Evolutionary conservation across 768 basidiomycete species (phyloP), one percentile per base, ranked within the genome.

Genomic region (Cantharellus cinnabarinus): DNA sequence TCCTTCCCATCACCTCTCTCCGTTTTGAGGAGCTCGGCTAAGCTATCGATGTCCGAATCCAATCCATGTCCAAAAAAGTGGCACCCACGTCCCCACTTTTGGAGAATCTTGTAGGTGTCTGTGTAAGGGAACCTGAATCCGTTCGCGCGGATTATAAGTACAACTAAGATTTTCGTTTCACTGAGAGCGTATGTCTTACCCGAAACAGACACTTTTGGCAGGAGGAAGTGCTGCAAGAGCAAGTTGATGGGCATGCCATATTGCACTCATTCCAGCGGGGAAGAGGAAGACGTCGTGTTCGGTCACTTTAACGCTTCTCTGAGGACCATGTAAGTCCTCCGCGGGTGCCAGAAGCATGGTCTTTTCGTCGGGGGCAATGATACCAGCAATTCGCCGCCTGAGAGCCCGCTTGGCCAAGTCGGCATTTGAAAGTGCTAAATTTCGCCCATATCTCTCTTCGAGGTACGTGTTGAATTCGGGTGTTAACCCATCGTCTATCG

Each of bases 31-130:
- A 88, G 69, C 4, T 63, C 67, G 62, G 88, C 84, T 0, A 98
- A 74, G 64, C 60, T 41, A 35, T 83, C 80, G 20, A 95, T 77
- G 60, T 90, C 88, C 14, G 75, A 68, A 59, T 88, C 81, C 4
- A 82, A 69, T 0, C 93, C 93, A 61, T 78, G 73, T 3, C 90
- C 93, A 51, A 89, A 76, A 73, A 97, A 93, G 67, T 89, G 76
- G 63, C 82, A 89, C 1, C 94, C 94, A 2, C 87, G 88, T 1
- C 94, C 94, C 90, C 91, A 98, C 70, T 99, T 97, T 64, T 91
- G 75, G 2, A 98, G 74, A 44, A 93, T 78, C 69, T 97, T 97
- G 60, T 94, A 77, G 3, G 94, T 97, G 67, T 98, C 94, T 4
- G 81, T 88, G 68, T 97, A 99, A 0, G 91, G 84, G 70, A 97